Conservation (phyloP, 306 rosid genomes). For the Ziziphus jujuba region DNA sequence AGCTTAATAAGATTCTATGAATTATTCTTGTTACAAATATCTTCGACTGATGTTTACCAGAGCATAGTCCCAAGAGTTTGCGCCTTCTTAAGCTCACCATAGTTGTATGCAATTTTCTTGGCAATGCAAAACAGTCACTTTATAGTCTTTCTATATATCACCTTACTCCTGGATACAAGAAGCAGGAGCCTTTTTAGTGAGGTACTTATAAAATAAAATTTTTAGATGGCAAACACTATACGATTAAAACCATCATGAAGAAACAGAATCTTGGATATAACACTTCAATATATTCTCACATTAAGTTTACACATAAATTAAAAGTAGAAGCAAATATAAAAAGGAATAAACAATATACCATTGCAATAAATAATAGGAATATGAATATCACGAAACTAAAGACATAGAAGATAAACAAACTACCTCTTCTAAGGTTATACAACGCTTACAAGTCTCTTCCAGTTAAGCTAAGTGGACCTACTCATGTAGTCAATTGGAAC, state of each 20-base stretch:
- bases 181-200: conserved; percentile 21
- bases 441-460: neutral
- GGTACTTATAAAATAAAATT: conserved; percentile 11
- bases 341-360: neutral
- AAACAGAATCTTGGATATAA: neutral
- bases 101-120: conserved; percentile 29
- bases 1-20: neutral
- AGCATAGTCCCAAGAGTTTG: conserved; percentile 82
- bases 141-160: conserved; percentile 17
- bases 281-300: neutral
- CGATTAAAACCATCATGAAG: neutral
- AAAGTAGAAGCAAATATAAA: neutral
- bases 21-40: neutral
- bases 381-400: too few relatives aligned
- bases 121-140: conserved; percentile 22
- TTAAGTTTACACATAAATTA: neutral
- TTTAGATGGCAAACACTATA: conserved; percentile 5
- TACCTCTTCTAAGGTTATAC: neutral
- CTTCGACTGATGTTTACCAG: conserved; percentile 51
- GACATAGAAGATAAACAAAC: neutral
- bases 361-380: neutral
- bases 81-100: conserved; percentile 99
- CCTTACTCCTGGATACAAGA: conserved; percentile 16
- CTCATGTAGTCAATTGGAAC: neutral
- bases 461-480: neutral